Base-by-base conservation (phyloP, 2,329 filamentous ascomycete species). In the Aureobasidium sp. region DNA sequence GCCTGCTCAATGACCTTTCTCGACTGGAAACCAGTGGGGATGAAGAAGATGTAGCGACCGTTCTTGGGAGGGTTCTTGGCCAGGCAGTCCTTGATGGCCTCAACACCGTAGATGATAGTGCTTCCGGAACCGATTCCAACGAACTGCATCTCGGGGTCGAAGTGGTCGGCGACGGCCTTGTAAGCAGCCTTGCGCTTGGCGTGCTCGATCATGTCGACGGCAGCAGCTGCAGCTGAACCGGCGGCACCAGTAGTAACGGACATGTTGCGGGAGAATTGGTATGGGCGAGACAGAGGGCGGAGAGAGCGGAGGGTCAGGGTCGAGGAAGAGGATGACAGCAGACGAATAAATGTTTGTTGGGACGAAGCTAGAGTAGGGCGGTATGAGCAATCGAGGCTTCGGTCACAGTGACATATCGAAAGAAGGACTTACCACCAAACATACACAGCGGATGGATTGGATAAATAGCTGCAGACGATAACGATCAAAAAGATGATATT, bases 1-100 rank as follows among this genome's bases (percentile, higher is more conserved):
- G 91, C 90, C 53, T 82, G 78, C 64, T 90, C 83, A 70, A 99
- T 95, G 59, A 97, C 84, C 69, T 91, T 88, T 67, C 90, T 90
- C 47, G 89, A 94, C 73, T 96, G 91, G 78, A 87, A 93, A 29
- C 94, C 94, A 0, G 94, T 99, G 7, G 94, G 93, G 42, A 61
- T 13, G 75, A 97, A 99, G 70, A 84, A 86, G 79, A 96, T 96
- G 37, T 78, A 74, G 53, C 83, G 84, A 62, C 83, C 78, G 2
- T 70, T 67, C 4, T 69, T 67, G 9, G 72, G 72, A 54, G 71
- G 65, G 48, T 67, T 63, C 36, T 65, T 64, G 39, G 58, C 82
- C 59, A 86, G 82, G 59, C 80, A 81, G 41, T 81, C 81, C 64
- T 78, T 78, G 75, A 95, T 93, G 61, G 89, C 89, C 67, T 92